phyloP scores from a whole-genome alignment of 495 filamentous ascomycete species.

The Aspergillus nidulans region DNA sequence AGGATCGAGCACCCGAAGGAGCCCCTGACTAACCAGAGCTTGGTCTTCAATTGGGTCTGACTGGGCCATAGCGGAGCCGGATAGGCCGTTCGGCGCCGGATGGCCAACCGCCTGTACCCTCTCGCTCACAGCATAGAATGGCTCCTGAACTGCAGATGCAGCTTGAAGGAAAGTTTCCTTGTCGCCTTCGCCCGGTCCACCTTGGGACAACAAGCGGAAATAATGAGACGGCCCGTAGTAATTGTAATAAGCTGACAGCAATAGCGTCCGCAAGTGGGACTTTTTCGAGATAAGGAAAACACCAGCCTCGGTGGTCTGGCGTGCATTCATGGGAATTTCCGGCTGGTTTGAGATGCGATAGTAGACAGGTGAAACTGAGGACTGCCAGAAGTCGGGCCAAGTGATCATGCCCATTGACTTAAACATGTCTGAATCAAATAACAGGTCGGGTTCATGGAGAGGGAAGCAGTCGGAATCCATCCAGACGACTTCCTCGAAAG shows the following conservation, averaged over 20 bases:
- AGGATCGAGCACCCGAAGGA: conserved; percentile 37
- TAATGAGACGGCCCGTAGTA: conserved; percentile 55
- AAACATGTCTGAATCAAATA: conserved; percentile 51
- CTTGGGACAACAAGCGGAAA: conserved; percentile 54
- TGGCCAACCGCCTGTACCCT: conserved; percentile 41
- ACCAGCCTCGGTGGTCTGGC: conserved; percentile 52
- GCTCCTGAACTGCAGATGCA: conserved; percentile 42
- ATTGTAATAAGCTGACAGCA: conserved; percentile 62
- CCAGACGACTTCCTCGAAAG: conserved; percentile 57
- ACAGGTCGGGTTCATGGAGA: conserved; percentile 44
- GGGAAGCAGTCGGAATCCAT: conserved; percentile 59
- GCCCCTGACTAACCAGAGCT: conserved; percentile 30
- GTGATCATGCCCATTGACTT: conserved; percentile 49
- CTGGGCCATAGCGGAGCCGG: conserved; percentile 42
- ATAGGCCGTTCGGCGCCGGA: conserved; percentile 23
- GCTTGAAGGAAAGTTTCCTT: conserved; percentile 62
- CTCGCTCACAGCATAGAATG: conserved; percentile 50
- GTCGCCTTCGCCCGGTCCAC: conserved; percentile 55
- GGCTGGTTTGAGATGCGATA: conserved; percentile 49
- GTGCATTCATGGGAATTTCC: conserved; percentile 32
- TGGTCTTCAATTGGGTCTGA: conserved; percentile 44
- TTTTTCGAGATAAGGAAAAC: conserved; percentile 55
- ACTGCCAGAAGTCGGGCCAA: conserved; percentile 62
- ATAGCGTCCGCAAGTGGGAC: conserved; percentile 46
- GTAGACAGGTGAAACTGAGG: conserved; percentile 49